Evolutionary conservation across 805 yeast species (phyloP).

Genomic region (Kazachstania kunashirensis): DNA sequence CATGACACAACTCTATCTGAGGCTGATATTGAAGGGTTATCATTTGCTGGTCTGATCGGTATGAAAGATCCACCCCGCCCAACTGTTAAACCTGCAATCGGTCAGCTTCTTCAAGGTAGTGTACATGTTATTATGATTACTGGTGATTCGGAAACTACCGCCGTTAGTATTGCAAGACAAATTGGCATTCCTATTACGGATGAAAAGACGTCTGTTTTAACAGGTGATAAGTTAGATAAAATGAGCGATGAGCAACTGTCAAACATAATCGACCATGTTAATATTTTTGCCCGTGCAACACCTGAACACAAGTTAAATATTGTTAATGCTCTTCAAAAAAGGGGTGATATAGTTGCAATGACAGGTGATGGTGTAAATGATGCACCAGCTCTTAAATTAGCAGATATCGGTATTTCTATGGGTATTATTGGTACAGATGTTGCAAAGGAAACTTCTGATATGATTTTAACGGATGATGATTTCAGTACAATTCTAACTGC

Average conservation of each 20-base stretch:
- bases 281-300: conserved; percentile 88
- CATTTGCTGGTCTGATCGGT: conserved; percentile 80
- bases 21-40: conserved; percentile 46
- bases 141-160: conserved; percentile 86
- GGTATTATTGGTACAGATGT: conserved; percentile 93
- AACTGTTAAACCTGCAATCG: conserved; percentile 65
- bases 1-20: conserved; percentile 23
- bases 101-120: conserved; percentile 76
- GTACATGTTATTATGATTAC: conserved; percentile 98
- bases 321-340: conserved; percentile 76
- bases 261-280: conserved; percentile 66
- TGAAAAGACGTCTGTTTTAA: conserved; percentile 56
- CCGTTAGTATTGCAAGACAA: conserved; percentile 72
- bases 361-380: conserved; percentile 98
- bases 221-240: conserved; percentile 72
- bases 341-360: conserved; percentile 96
- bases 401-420: conserved; percentile 94
- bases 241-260: conserved; percentile 66
- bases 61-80: conserved; percentile 98
- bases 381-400: conserved; percentile 92
- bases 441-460: conserved; percentile 96
- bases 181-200: conserved; percentile 78
- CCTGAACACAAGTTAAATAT: conserved; percentile 89
- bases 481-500: conserved; percentile 89
- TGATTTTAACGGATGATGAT: conserved; percentile 95